Evolutionary conservation across 2,329 filamentous ascomycete species (phyloP).

Genomic region (Periconia sp.): DNA sequence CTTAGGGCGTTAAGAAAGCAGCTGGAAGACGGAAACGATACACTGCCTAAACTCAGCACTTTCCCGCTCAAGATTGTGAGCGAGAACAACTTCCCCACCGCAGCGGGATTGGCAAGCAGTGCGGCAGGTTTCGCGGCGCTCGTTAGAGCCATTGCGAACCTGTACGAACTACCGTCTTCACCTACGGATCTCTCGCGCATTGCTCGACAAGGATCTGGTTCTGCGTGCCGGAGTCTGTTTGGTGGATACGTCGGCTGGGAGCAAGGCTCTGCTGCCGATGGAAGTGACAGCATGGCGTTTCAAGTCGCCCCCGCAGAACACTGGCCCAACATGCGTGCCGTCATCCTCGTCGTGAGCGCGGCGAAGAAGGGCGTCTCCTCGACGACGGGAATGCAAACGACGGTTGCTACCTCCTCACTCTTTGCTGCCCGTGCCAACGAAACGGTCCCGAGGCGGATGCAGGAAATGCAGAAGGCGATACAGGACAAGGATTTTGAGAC

Average conservation of each 20-base stretch:
- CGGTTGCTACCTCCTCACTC: conserved; percentile 85
- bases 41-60: conserved; percentile 78
- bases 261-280: conserved; percentile 73
- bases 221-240: conserved; percentile 89
- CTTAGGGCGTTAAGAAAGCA: conserved; percentile 75
- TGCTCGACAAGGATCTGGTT: conserved; percentile 90
- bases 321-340: conserved; percentile 93
- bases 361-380: conserved; percentile 95
- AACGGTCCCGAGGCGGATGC: conserved; percentile 83
- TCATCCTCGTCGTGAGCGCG: conserved; percentile 87
- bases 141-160: conserved; percentile 83
- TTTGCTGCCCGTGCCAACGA: conserved; percentile 74
- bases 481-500: conserved; percentile 75
- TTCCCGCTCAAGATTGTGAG: conserved; percentile 84
- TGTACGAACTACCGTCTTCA: conserved; percentile 81
- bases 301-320: conserved; percentile 85
- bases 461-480: conserved; percentile 81
- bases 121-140: conserved; percentile 69
- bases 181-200: conserved; percentile 85
- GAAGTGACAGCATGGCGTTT: conserved; percentile 83
- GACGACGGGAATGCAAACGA: conserved; percentile 95
- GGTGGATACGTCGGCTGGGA: conserved; percentile 97
- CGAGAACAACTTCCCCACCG: conserved; percentile 99
- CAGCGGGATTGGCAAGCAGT: conserved; percentile 74
- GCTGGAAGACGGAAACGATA: conserved; percentile 71